Evolutionary conservation across 2,329 filamentous ascomycete species (phyloP).

Genomic region (Coniochaeta prunicola): DNA sequence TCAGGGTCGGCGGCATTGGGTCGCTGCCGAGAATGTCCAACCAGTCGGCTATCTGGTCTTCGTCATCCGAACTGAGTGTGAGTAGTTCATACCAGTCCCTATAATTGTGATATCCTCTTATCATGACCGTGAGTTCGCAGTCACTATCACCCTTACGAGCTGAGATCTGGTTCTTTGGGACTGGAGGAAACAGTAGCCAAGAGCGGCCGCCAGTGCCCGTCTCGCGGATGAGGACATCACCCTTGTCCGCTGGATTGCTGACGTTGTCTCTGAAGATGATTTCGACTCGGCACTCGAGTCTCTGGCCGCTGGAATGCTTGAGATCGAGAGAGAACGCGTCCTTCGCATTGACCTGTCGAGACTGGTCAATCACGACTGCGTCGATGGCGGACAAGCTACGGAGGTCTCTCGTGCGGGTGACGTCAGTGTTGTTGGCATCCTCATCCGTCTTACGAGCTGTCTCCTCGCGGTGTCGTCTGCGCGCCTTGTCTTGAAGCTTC

Average conservation of each 20-base stretch:
- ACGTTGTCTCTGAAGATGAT: constrained; percentile 77
- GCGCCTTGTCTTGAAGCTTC: constrained; percentile 66
- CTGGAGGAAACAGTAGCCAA: constrained; percentile 88
- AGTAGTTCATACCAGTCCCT: constrained; percentile 80
- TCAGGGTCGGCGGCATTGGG: constrained; percentile 37
- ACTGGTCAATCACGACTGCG: constrained; percentile 65
- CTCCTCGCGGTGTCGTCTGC: constrained; percentile 55
- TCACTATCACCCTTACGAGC: constrained; percentile 66
- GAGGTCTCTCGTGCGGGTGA: constrained; percentile 71
- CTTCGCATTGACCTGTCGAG: constrained; percentile 76
- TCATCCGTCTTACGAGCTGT: constrained; percentile 74
- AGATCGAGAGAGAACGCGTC: constrained; percentile 85
- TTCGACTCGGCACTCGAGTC: constrained; percentile 84
- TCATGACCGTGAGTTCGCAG: constrained; percentile 77
- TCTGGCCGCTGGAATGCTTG: constrained; percentile 81
- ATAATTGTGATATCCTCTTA: constrained; percentile 60
- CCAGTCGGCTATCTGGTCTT: constrained; percentile 79
- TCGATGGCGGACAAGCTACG: constrained; percentile 66
- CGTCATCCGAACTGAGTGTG: constrained; percentile 66
- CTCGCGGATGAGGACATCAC: constrained; percentile 89
- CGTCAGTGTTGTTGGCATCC: constrained; percentile 76
- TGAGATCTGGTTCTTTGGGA: constrained; percentile 67
- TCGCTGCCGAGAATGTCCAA: constrained; percentile 62
- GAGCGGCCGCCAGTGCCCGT: constrained; percentile 64
- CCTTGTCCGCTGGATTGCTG: constrained; percentile 56